Conservation (phyloP, 2,329 filamentous ascomycete genomes). For the Exutisphaerella laricina region DNA sequence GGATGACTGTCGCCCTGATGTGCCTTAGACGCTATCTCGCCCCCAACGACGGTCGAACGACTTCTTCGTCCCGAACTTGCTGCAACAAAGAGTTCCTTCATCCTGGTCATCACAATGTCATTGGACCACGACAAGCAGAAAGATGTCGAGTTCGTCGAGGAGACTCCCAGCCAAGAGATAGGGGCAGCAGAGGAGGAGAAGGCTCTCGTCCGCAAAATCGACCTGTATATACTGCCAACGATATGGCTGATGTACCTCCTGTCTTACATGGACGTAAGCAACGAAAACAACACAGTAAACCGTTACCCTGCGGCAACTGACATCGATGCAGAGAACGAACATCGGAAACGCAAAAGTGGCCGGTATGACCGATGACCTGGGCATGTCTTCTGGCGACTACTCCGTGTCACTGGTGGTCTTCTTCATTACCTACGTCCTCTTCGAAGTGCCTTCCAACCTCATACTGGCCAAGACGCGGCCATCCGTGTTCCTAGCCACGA, state of each 20-base stretch:
- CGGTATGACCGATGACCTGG: slow-evolving; percentile 46
- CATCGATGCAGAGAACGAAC: slow-evolving; percentile 25
- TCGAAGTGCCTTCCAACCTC: slow-evolving; percentile 52
- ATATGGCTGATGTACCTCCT: slow-evolving; percentile 49
- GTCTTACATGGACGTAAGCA: slow-evolving; percentile 41
- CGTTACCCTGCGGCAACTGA: neutral
- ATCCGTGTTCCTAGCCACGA: slow-evolving; percentile 46
- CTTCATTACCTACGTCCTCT: slow-evolving; percentile 41
- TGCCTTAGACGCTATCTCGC: too few species aligned
- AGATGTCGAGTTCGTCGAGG: slow-evolving; percentile 24
- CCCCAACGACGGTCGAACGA: too few species aligned
- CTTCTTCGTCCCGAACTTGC: too few species aligned
- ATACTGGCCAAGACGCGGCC: slow-evolving; percentile 47
- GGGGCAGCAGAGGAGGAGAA: slow-evolving; percentile 35
- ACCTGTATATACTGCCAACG: slow-evolving; percentile 42
- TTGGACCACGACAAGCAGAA: slow-evolving; percentile 17
- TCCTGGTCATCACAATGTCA: too few species aligned
- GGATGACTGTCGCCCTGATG: too few species aligned
- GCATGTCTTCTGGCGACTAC: slow-evolving; percentile 47
- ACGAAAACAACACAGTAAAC: neutral
- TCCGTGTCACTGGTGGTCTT: slow-evolving; percentile 21
- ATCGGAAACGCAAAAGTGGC: slow-evolving; percentile 50
- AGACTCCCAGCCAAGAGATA: slow-evolving; percentile 11
- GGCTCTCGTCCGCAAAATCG: slow-evolving; percentile 42
- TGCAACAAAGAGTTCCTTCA: too few species aligned